These are phyloP conservation scores for Tuber indicum DNA, from an alignment of 495 filamentous ascomycete species.

Conservation along the genomic window DNA sequence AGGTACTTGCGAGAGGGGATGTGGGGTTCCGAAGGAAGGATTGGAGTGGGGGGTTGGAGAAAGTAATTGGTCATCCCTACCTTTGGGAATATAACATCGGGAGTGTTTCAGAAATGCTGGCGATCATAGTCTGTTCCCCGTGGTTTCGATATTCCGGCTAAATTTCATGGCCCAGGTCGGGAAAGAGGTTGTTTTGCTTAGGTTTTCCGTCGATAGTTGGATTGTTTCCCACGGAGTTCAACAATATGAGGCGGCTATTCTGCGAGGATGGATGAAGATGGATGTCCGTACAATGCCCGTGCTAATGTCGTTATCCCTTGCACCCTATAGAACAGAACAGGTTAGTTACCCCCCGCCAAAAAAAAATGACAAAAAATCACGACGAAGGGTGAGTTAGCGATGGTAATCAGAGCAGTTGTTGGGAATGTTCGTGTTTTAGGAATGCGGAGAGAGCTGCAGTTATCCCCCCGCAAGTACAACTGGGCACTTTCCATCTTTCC, in stretches of 20 bases:
- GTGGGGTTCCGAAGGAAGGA: background rate
- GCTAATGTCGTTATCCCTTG: slow-evolving; percentile 46
- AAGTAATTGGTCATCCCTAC: background rate
- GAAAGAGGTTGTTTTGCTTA: background rate
- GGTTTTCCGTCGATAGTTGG: background rate
- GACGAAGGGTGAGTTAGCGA: background rate
- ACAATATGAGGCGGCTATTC: slow-evolving; percentile 11
- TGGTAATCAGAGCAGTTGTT: slow-evolving; percentile 46
- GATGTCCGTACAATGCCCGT: slow-evolving; percentile 46
- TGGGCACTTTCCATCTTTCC: slow-evolving; percentile 56
- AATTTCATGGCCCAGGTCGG: background rate
- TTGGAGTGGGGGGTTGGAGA: background rate
- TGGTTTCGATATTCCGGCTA: background rate
- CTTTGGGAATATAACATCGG: background rate
- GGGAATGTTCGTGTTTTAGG: slow-evolving; percentile 54
- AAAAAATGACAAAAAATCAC: too few species aligned
- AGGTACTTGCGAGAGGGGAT: background rate
- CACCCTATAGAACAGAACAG: slow-evolving; percentile 43
- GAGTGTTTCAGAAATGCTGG: background rate
- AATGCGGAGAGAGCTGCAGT: slow-evolving; percentile 47
- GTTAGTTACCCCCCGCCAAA: background rate
- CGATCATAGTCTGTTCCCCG: background rate
- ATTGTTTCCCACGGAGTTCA: background rate
- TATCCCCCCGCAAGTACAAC: slow-evolving; percentile 54
- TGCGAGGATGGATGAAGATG: slow-evolving; percentile 28